Evolutionary conservation across 2,329 filamentous ascomycete species (phyloP).

Genomic region (Penicillium brasilianum): DNA sequence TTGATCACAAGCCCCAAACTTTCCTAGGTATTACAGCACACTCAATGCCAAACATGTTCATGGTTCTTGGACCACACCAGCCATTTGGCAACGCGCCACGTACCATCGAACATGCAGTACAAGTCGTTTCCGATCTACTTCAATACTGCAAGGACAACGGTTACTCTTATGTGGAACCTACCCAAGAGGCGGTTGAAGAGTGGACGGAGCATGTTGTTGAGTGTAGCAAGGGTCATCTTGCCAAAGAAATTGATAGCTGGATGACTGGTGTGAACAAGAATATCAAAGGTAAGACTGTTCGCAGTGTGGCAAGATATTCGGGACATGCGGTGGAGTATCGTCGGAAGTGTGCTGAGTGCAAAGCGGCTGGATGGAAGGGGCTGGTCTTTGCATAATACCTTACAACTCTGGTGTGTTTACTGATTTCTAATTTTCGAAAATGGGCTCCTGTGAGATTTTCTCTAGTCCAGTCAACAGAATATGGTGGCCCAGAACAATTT

Average conservation of each 20-base stretch:
- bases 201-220: constrained; percentile 58
- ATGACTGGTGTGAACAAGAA: constrained; percentile 62
- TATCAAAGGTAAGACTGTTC: constrained; percentile 51
- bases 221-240: constrained; percentile 51
- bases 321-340: constrained; percentile 54
- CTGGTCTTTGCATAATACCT: background rate
- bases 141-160: constrained; percentile 30
- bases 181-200: constrained; percentile 43
- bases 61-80: constrained; percentile 60
- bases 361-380: background rate
- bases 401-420: background rate
- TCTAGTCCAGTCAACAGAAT: too few species aligned
- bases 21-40: constrained; percentile 51
- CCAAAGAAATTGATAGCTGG: constrained; percentile 58
- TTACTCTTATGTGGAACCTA: constrained; percentile 45
- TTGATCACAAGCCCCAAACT: constrained; percentile 40
- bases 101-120: constrained; percentile 40
- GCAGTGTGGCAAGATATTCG: constrained; percentile 54
- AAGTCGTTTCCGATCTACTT: constrained; percentile 47
- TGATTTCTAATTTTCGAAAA: background rate
- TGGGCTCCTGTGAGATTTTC: too few species aligned
- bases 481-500: too few species aligned
- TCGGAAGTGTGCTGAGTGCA: constrained; percentile 13
- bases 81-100: constrained; percentile 45
- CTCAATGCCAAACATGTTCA: constrained; percentile 58